phyloP scores from a whole-genome alignment of 1,284 basidiomycete species.

The Serendipita sp. region DNA sequence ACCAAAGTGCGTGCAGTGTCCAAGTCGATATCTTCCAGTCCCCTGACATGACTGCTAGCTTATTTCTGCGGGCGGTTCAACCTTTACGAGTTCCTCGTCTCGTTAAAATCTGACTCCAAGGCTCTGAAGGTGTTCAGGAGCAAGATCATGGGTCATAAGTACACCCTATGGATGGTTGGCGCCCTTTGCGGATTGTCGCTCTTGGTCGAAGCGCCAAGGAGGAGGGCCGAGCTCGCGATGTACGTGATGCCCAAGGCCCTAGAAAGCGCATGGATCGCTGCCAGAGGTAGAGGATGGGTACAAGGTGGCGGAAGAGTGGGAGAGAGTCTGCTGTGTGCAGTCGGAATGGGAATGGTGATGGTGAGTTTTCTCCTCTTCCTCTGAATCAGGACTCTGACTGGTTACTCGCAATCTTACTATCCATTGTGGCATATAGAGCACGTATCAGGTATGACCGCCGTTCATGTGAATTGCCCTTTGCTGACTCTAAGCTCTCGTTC shows the following conservation, averaged over 20 bases:
- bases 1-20: slow-evolving; percentile 46
- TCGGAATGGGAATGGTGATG: slow-evolving; percentile 89
- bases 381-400: no score
- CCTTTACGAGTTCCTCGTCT: slow-evolving; percentile 35
- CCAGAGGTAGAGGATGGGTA: slow-evolving; percentile 63
- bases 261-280: slow-evolving; percentile 76
- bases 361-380: slow-evolving; percentile 26
- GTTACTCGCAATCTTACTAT: no score
- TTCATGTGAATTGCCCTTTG: slow-evolving; percentile 9
- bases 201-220: slow-evolving; percentile 73
- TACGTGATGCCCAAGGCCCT: slow-evolving; percentile 88
- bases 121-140: slow-evolving; percentile 19
- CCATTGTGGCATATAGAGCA: slow-evolving; percentile 23
- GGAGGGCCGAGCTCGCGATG: slow-evolving; percentile 80
- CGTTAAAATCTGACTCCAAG: slow-evolving; percentile 20
- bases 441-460: slow-evolving; percentile 31
- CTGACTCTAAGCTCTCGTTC: slow-evolving; percentile 20
- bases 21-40: neutral
- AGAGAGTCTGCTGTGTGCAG: slow-evolving; percentile 48
- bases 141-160: slow-evolving; percentile 25
- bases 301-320: slow-evolving; percentile 57
- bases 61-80: slow-evolving; percentile 65
- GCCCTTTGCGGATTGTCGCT: slow-evolving; percentile 65
- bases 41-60: slow-evolving; percentile 26
- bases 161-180: slow-evolving; percentile 65